Base-by-base conservation (phyloP, 148 eudicot genomes). In the Chenopodium album region DNA sequence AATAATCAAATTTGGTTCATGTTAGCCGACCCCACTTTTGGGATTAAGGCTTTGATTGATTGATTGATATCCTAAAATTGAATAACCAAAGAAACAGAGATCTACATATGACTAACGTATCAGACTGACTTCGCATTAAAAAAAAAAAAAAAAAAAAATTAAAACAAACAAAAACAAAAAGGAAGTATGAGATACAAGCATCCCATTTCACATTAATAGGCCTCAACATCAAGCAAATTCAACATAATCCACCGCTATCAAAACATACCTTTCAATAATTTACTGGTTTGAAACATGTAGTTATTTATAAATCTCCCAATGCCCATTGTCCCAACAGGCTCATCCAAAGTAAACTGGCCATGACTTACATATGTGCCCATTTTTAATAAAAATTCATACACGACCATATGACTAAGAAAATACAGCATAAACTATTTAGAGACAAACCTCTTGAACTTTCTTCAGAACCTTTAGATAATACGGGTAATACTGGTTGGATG, bases 381-480 rank as follows among this genome's bases (percentile, higher is more conserved):
- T 20, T 73, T 11, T 48, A 28, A 47, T 11, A 48, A 37, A 44
- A 26, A 62, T 26, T 19, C 37, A 76, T 22, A 56, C 0, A 48
- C 64, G 63, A 82, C 17, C 46, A 64, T 28, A 34, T 2, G 34
- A 59, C 28, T 14, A 76, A 62, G 3, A 72, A 68, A n/a, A 48
- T n/a, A 7, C n/a, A 76, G 17, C 32, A 52, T 7, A 41, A 3
- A 76, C 46, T 0, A 37, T 69, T 50, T 50, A 70, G 76, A 60
- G 81, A 81, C 81, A 73, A 52, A 96, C 99, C 99, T 96, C 92
- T 76, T 92, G 94, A 84, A 91, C 92, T 86, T 90, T 85, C 78
- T 84, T 89, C 82, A 94, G 90, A 78, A 81, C 88, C 87, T 88
- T 90, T 69, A 87, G 78, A 87, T 92, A 97, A 88, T 90, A 94